Evolutionary conservation across 2,329 filamentous ascomycete genomes (phyloP).

Genomic region (Coniochaeta hoffmannii): DNA sequence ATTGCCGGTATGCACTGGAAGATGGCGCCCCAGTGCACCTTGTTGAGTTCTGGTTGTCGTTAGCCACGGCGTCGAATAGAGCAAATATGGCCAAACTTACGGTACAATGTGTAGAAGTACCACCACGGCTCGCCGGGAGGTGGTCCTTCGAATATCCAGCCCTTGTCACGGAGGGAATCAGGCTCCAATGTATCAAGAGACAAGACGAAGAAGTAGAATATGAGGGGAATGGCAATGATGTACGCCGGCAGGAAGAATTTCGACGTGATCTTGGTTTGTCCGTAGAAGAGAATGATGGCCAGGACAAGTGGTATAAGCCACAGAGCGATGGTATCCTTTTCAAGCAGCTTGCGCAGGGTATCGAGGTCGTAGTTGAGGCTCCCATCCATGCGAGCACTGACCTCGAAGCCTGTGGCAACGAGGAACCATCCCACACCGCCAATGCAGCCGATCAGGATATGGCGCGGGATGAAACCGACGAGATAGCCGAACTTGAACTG

Average conservation of each 20-base stretch:
- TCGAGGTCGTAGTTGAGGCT: conserved; percentile 73
- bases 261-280: conserved; percentile 69
- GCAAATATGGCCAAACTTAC: conserved; percentile 43
- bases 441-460: conserved; percentile 95
- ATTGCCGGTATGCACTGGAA: conserved; percentile 84
- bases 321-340: conserved; percentile 65
- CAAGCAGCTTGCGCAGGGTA: conserved; percentile 68
- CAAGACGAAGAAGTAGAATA: conserved; percentile 74
- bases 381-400: conserved; percentile 81
- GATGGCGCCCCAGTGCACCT: conserved; percentile 78
- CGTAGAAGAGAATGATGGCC: conserved; percentile 66
- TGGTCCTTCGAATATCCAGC: conserved; percentile 90
- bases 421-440: conserved; percentile 96
- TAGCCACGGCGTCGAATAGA: conserved; percentile 10
- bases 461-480: conserved; percentile 92
- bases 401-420: conserved; percentile 83
- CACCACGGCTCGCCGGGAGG: conserved; percentile 86
- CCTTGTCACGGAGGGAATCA: conserved; percentile 57
- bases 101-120: conserved; percentile 94
- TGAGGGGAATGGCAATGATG: conserved; percentile 68
- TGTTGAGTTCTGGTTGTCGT: conserved; percentile 57
- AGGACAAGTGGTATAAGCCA: conserved; percentile 77
- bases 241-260: conserved; percentile 83
- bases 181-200: conserved; percentile 61
- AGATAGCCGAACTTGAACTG: conserved; percentile 81